A percentile compares a stretch with the other conserved stretches of the same genome.
Evolutionary conservation across 306 rosid genomes (phyloP).

Genomic region (Rosa multiflora): DNA sequence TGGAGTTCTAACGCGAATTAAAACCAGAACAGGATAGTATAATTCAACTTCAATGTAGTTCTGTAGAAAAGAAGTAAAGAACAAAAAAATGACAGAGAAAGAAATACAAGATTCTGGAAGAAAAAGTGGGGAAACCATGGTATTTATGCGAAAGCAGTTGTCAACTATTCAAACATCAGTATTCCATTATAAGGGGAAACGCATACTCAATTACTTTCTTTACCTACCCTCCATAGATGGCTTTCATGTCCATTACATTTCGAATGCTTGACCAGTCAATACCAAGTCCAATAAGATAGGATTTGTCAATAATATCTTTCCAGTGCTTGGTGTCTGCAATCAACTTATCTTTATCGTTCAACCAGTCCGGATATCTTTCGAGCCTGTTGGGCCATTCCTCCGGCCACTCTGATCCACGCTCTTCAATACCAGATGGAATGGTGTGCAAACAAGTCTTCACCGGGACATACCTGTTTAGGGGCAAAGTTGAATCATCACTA

Average conservation of each 20-base stretch:
- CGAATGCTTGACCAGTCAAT: constrained; percentile 83
- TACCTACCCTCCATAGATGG: constrained; percentile 92
- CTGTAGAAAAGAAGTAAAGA: neutral
- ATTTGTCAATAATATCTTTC: constrained; percentile 69
- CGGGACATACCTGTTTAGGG: constrained; percentile 62
- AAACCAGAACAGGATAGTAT: too few species aligned
- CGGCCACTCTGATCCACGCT: constrained; percentile 97
- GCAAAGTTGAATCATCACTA: constrained; percentile 12
- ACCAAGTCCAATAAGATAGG: constrained; percentile 86
- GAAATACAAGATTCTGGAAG: neutral
- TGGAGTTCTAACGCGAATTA: too few species aligned
- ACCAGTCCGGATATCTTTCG: constrained; percentile 80
- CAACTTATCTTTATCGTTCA: constrained; percentile 64
- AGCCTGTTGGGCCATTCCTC: constrained; percentile 99
- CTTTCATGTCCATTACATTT: constrained; percentile 96
- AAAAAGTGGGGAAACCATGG: neutral
- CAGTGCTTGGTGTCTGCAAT: constrained; percentile 80
- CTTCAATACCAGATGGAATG: constrained; percentile 81
- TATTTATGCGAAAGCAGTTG: neutral
- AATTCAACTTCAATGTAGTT: neutral
- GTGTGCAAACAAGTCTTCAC: constrained; percentile 75
- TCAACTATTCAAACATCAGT: constrained; percentile 6
- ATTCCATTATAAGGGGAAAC: constrained; percentile 21
- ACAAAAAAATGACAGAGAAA: too few species aligned
- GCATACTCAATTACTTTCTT: constrained; percentile 21